These are phyloP conservation scores for Cardamine occulta DNA, from an alignment of 345 rosid genomes.

Conservation along the genomic window DNA sequence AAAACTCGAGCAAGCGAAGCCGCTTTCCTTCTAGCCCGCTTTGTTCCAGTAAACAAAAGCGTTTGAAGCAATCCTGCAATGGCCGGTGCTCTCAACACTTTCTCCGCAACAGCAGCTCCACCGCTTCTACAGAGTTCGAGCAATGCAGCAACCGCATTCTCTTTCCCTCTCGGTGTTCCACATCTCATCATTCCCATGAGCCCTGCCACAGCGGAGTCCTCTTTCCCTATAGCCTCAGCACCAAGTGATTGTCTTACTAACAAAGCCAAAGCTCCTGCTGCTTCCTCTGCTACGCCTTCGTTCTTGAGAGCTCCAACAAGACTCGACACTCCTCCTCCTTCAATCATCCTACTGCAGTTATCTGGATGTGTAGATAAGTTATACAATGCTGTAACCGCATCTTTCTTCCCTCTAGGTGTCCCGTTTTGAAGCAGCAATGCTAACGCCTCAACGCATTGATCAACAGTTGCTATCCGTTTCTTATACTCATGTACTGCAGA, in stretches of 20 bases:
- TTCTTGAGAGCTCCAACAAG: slow-evolving; percentile 68
- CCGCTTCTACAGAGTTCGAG: slow-evolving; percentile 88
- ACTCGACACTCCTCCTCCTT: slow-evolving; percentile 76
- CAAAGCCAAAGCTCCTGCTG: slow-evolving; percentile 87
- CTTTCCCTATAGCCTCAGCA: slow-evolving; percentile 76
- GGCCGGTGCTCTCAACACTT: slow-evolving; percentile 76
- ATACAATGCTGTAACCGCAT: slow-evolving; percentile 88
- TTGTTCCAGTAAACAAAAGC: slow-evolving; percentile 85
- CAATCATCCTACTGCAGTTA: slow-evolving; percentile 76
- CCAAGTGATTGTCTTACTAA: slow-evolving; percentile 81
- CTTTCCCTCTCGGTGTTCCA: slow-evolving; percentile 93
- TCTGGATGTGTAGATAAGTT: slow-evolving; percentile 85
- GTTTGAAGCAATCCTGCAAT: slow-evolving; percentile 77
- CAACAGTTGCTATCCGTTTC: slow-evolving; percentile 75
- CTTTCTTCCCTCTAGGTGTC: slow-evolving; percentile 88
- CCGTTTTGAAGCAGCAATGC: slow-evolving; percentile 71
- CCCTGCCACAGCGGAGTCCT: slow-evolving; percentile 69
- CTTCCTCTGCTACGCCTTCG: slow-evolving; percentile 91
- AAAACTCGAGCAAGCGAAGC: slow-evolving; percentile 93
- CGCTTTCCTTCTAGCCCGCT: slow-evolving; percentile 91
- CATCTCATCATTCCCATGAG: slow-evolving; percentile 83
- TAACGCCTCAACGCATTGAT: slow-evolving; percentile 73
- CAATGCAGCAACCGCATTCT: slow-evolving; percentile 90
- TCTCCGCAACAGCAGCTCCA: slow-evolving; percentile 72
- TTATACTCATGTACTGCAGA: slow-evolving; percentile 92